Evolutionary conservation across 306 rosid genomes (phyloP), one percentile per base, ranked within the genome.

Genomic region (Trifolium pratense): DNA sequence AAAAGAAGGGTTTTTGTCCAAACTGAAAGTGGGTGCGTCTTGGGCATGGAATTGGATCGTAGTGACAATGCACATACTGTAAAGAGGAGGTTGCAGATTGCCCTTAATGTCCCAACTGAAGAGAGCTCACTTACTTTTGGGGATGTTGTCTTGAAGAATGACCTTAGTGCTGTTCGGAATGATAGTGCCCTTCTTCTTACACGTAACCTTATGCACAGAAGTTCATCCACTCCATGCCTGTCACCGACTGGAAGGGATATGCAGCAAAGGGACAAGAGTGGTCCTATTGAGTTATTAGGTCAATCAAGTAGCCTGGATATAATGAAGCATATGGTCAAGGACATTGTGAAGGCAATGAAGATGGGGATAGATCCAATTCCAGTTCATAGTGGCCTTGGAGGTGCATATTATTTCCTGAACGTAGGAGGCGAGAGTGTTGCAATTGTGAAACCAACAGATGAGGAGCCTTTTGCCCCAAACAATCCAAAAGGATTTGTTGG

Each of bases 381-480:
- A 53, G 91, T 94, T 69, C 91, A 86, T 52, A 65, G 96, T 69
- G 99, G 99, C 74, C 96, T 94, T 34, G 99, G 99, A 37, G 99
- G 99, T 82, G 99, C 99, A 7, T 94, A 94, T 84, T 94, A 89
- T 80, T 94, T 94, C 58, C 78, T 88, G 79, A 89, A 94, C 74
- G 79, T 78, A 40, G 61, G 64, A 71, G 90, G 97, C 73, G 95
- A 91, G 48, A 83, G 93, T 78, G 93, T 87, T 75, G 97, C 98
- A 2, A 91, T 94, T 74, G 96, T 94, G 78, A 94, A 94, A 83
- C 98, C 98, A 48, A 91, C 97, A 0, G 99, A 94, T 82, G 99
- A 94, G 81, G 99, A 94, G 73, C 99, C 99, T 75, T 94, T 91
- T 86, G 99, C 97, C 5, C 99, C 99, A 0, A 94, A 94, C 74